A percentile compares a stretch with the other conserved stretches of the same genome.
Evolutionary conservation across 768 basidiomycete genomes (phyloP).

Genomic region (Porphyrellus cyaneotinctus): DNA sequence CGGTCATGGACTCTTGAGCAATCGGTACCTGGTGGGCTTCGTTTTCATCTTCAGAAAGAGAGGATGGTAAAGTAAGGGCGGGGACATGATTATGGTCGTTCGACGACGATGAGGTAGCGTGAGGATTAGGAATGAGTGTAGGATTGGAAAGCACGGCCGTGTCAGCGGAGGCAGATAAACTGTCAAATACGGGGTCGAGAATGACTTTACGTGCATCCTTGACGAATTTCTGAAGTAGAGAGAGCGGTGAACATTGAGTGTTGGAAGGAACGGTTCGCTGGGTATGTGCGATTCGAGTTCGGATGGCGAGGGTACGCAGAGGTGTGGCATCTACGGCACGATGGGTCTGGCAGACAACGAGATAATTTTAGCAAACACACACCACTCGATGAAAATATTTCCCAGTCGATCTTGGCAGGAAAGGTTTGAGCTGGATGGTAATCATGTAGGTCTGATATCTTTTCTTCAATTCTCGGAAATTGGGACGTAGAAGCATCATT

Average conservation of each 20-base stretch:
- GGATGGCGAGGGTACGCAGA: constrained; percentile 44
- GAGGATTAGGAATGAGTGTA: constrained; percentile 29
- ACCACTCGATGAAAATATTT: constrained; percentile 55
- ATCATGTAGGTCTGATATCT: constrained; percentile 43
- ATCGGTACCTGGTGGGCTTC: constrained; percentile 11
- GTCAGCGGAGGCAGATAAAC: constrained; percentile 17
- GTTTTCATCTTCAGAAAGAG: constrained; percentile 35
- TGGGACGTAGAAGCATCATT: constrained; percentile 14
- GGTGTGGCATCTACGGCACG: constrained; percentile 47
- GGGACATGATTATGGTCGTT: constrained; percentile 19
- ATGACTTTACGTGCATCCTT: constrained; percentile 47
- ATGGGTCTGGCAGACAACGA: no score
- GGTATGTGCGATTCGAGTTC: constrained; percentile 34
- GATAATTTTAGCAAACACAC: constrained; percentile 12
- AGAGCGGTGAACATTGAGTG: constrained; percentile 43
- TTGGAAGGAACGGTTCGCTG: constrained; percentile 37
- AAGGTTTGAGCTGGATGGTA: constrained; percentile 37
- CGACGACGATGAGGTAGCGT: constrained; percentile 20
- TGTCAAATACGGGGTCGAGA: constrained; percentile 41
- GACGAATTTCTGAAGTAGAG: constrained; percentile 56
- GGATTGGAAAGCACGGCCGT: constrained; percentile 17
- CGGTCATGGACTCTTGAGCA: constrained; percentile 15
- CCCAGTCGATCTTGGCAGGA: constrained; percentile 59
- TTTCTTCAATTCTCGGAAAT: constrained; percentile 32
- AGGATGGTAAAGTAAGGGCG: constrained; percentile 20